Evolutionary conservation across 2,329 filamentous ascomycete species (phyloP), one percentile per base, ranked within the genome.

Genomic region (Lecanosticta acicola): DNA sequence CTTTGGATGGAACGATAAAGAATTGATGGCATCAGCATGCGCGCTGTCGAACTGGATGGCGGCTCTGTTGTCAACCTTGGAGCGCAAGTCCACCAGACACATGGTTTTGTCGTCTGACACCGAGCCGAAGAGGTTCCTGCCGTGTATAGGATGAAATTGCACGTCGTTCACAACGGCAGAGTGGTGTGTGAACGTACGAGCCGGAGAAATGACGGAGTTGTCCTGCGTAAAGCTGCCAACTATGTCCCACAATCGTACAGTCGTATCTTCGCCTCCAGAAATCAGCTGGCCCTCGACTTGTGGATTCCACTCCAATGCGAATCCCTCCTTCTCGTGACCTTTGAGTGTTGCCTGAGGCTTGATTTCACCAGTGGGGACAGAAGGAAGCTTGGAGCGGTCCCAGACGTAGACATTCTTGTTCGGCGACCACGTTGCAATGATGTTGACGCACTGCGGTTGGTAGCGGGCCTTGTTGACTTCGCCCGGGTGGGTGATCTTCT

Each of bases 381-480:
- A 80, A 39, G 84, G 84, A 66, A 97, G 91, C 76, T 96, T 97
- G 43, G 91, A 94, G 56, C 91, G 84, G 71, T 98, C 93, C 71
- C 94, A 98, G 57, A 98, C 82, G 66, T 97, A 81, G 34, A 96
- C 86, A 56, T 82, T 84, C 52, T 87, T 86, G 65, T 96, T 87
- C 5, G 87, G 81, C 54, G 87, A 89, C 70, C 96, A 83, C 0
- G 93, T 96, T 2, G 93, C 93, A 59, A 98, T 94, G 47, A 98
- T 83, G 61, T 98, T 89, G 3, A 91, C 89, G 63, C 98, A 98
- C 66, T 97, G 91, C 10, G 93, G 93, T 69, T 96, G 90, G 65
- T 97, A 97, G 57, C 93, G 84, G 13, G 93, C 94, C 73, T 97
- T 98, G 77, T 98, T 98, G 65, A 98, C 89, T 68, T 98, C 93